phyloP scores from a whole-genome alignment of 257 asterid genomes.

The Solanum paucissectum region DNA sequence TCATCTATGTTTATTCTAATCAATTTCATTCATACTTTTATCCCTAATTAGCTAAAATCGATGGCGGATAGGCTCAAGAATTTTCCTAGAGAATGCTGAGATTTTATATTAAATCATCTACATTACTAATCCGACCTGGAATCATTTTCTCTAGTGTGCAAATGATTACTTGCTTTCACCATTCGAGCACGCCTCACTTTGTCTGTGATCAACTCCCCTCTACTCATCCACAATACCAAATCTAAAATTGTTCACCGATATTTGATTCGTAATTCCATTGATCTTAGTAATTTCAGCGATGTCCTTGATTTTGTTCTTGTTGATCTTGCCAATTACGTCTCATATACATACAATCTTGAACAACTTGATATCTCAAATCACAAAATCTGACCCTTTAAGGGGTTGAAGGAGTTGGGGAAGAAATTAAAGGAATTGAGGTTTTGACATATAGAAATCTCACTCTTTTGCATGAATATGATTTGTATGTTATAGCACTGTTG shows the following conservation, averaged over 20 bases:
- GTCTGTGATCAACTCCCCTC: too few relatives aligned
- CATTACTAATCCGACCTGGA: background rate
- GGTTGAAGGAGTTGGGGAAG: too few relatives aligned
- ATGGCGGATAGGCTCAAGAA: background rate
- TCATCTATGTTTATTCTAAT: background rate
- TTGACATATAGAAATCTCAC: background rate
- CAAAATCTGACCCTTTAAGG: too few relatives aligned
- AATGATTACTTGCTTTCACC: constrained; percentile 1
- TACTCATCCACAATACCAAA: too few relatives aligned
- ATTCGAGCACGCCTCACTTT: background rate
- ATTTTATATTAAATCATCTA: background rate
- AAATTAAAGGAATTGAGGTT: background rate
- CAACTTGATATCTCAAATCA: too few relatives aligned
- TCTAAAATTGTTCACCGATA: too few relatives aligned
- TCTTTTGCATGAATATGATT: background rate
- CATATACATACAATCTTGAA: too few relatives aligned
- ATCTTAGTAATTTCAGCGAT: too few relatives aligned
- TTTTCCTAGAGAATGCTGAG: constrained; percentile 10
- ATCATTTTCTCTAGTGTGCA: constrained; percentile 6
- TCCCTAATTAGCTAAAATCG: background rate
- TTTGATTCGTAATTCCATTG: too few relatives aligned
- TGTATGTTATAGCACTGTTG: background rate
- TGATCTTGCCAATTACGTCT: too few relatives aligned
- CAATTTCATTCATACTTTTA: background rate
- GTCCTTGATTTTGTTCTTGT: too few relatives aligned